phyloP scores from a whole-genome alignment of 257 asterid species.

The Rauvolfia tetraphylla region DNA sequence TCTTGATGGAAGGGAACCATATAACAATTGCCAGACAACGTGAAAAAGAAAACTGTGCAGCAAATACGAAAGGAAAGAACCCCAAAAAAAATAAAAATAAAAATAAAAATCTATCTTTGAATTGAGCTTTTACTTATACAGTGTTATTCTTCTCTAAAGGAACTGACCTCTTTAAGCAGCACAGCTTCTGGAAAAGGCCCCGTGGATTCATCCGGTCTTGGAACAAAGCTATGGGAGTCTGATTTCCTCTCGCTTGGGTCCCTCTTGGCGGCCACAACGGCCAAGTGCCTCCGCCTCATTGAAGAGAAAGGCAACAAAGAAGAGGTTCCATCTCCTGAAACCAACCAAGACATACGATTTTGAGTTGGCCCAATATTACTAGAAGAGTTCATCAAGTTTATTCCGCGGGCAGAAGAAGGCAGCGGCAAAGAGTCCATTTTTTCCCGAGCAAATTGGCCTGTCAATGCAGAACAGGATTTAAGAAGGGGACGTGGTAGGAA shows the following conservation, averaged over 20 bases:
- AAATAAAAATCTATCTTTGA: not conserved
- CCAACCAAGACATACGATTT: conserved; percentile 15
- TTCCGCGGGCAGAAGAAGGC: conserved; percentile 12
- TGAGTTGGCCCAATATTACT: not conserved
- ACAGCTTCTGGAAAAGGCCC: conserved; percentile 91
- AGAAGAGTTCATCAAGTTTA: not conserved
- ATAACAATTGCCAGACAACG: not conserved
- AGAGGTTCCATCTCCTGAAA: conserved; percentile 24
- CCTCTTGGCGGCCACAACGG: conserved; percentile 43
- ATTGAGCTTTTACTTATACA: not conserved
- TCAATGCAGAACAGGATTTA: conserved; percentile 2
- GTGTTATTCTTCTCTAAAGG: not conserved
- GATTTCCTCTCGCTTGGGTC: conserved; percentile 38
- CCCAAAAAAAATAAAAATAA: too few relatives aligned
- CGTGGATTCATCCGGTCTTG: conserved; percentile 76
- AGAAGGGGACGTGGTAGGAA: not conserved
- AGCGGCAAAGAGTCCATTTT: conserved; percentile 29
- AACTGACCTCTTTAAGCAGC: conserved; percentile 68
- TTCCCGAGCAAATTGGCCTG: not conserved
- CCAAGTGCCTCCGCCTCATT: conserved; percentile 29
- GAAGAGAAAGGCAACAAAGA: conserved; percentile 27
- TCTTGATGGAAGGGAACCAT: not conserved
- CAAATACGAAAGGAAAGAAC: not conserved
- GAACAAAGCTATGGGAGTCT: conserved; percentile 54
- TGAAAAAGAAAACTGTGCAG: not conserved